phyloP scores from a whole-genome alignment of 129 eudicot genomes.

The Centella asiatica region DNA sequence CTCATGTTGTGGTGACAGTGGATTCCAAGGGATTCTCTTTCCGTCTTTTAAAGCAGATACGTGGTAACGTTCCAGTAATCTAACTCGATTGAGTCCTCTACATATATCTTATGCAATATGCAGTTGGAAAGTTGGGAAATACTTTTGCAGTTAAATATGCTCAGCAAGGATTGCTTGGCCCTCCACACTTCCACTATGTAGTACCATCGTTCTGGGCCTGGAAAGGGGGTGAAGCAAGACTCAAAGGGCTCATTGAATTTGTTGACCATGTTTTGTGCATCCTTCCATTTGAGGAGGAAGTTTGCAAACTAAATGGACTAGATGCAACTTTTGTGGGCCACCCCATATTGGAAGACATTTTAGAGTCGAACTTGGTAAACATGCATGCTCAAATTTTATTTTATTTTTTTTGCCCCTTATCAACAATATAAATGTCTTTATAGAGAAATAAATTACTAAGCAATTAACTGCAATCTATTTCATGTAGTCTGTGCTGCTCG shows the following conservation, averaged over 20 bases:
- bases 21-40: constrained; percentile 94
- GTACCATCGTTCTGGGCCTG: constrained; percentile 99
- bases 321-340: constrained; percentile 92
- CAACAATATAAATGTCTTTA: background rate
- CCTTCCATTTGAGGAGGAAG: constrained; percentile 81
- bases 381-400: background rate
- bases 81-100: background rate
- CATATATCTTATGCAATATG: constrained; percentile 24
- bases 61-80: constrained; percentile 37
- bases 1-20: constrained; percentile 85
- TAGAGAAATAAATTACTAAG: background rate
- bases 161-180: constrained; percentile 34
- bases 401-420: background rate
- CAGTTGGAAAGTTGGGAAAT: constrained; percentile 48
- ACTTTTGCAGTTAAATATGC: constrained; percentile 72
- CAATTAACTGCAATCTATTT: constrained; percentile 2
- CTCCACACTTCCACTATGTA: constrained; percentile 84
- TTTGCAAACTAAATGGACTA: constrained; percentile 55
- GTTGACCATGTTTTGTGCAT: constrained; percentile 86
- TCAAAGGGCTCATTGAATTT: constrained; percentile 53
- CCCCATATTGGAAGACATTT: constrained; percentile 73
- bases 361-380: constrained; percentile 48
- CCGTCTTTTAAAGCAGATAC: constrained; percentile 64
- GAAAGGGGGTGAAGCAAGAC: constrained; percentile 96
- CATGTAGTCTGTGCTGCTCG: background rate